Conservation (phyloP, 176 grass and related monocot genomes). For the Pharus latifolius region DNA sequence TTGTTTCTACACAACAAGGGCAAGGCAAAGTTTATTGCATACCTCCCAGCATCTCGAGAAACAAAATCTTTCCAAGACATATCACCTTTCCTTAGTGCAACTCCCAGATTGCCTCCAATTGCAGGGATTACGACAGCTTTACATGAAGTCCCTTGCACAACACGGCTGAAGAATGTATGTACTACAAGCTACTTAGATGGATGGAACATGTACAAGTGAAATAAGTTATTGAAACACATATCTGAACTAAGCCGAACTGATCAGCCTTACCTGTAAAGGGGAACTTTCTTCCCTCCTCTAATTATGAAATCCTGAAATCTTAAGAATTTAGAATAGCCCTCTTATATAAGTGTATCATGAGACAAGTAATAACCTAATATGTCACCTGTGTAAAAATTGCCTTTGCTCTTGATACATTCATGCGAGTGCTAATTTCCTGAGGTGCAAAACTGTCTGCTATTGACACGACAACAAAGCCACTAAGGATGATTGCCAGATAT, state of each 20-base stretch:
- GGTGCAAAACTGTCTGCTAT: constrained; percentile 93
- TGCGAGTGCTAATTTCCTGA: constrained; percentile 64
- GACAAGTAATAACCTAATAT: neutral
- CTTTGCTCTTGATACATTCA: constrained; percentile 61
- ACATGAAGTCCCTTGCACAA: constrained; percentile 52
- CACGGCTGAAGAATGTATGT: constrained; percentile 44
- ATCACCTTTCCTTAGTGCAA: constrained; percentile 66
- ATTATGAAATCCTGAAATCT: constrained; percentile 83
- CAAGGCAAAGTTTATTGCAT: neutral
- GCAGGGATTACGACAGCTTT: constrained; percentile 76
- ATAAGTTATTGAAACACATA: neutral
- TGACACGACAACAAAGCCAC: constrained; percentile 84
- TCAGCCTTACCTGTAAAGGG: constrained; percentile 73
- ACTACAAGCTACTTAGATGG: neutral
- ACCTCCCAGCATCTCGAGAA: constrained; percentile 40
- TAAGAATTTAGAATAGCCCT: neutral
- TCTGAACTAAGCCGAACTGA: neutral
- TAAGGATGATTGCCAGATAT: constrained; percentile 75
- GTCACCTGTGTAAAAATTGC: constrained; percentile 91
- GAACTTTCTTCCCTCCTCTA: constrained; percentile 78
- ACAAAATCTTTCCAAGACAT: constrained; percentile 85
- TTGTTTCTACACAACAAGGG: neutral
- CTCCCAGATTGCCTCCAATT: constrained; percentile 35
- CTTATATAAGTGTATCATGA: neutral
- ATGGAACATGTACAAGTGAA: neutral